Percentiles rank a stretch among this genome's conserved stretches.
These are phyloP conservation scores for Herpetomonas tarakana DNA, from an alignment of 208 protist species.

Conservation along the genomic window DNA sequence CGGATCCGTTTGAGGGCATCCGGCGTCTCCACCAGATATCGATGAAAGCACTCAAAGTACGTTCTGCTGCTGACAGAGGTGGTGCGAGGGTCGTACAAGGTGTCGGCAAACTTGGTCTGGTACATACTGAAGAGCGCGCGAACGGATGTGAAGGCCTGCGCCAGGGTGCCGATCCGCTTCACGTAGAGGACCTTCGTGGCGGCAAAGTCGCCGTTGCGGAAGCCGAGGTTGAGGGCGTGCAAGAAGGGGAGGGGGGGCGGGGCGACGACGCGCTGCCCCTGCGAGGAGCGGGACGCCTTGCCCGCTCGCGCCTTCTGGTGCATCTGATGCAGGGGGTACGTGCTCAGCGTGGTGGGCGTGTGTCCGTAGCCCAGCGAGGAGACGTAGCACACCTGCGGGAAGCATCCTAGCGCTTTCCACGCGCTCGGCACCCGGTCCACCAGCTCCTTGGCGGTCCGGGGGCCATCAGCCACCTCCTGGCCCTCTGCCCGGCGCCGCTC, in stretches of 20 bases:
- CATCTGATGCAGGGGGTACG: conserved; percentile 11
- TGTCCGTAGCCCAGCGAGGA: conserved; percentile 19
- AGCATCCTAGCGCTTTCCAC: conserved; percentile 57
- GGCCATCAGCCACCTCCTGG: conserved; percentile 8
- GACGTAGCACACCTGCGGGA: conserved; percentile 65
- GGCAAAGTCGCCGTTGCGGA: conserved; percentile 6
- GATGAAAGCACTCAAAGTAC: conserved; percentile 26
- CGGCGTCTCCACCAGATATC: conserved; percentile 14
- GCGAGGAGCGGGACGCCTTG: neutral
- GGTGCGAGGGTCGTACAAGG: conserved; percentile 59
- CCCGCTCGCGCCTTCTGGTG: neutral
- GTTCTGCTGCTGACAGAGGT: conserved; percentile 22
- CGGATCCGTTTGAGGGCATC: conserved; percentile 8
- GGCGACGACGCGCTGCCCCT: neutral
- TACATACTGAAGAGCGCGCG: conserved; percentile 47
- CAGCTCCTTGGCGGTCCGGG: conserved; percentile 9
- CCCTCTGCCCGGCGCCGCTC: neutral
- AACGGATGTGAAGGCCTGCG: conserved; percentile 34
- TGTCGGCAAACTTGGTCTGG: conserved; percentile 42
- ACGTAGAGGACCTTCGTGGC: conserved; percentile 35
- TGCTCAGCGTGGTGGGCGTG: conserved; percentile 30
- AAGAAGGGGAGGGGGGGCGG: conserved; percentile 30
- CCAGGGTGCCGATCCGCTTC: conserved; percentile 43
- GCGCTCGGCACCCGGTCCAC: conserved; percentile 22
- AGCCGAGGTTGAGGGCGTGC: conserved; percentile 45